Conservation (phyloP, 169 alveolate species). For the Cryptosporidium ryanae region DNA sequence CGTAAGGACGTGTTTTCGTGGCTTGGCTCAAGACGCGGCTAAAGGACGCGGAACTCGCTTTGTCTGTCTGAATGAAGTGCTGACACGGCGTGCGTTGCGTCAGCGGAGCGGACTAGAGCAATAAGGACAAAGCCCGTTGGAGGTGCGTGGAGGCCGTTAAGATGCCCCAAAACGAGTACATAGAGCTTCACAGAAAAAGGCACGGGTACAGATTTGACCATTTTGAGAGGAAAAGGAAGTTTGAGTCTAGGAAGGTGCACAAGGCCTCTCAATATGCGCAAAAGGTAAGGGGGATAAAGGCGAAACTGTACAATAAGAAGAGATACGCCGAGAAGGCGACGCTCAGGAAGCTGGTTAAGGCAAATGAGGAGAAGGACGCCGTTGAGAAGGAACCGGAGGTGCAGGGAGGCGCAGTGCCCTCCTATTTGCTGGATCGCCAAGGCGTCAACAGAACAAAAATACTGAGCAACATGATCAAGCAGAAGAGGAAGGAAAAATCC, state of each 20-base stretch:
- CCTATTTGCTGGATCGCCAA: conserved; percentile 98
- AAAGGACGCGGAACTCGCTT: too few species aligned
- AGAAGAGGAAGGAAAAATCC: conserved; percentile 98
- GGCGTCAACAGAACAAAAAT: conserved; percentile 93
- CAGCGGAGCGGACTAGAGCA: too few species aligned
- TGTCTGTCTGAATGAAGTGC: too few species aligned
- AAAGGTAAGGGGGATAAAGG: conserved; percentile 95
- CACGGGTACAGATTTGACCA: conserved; percentile 95
- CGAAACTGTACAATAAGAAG: conserved; percentile 95
- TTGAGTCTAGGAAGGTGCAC: conserved; percentile 94
- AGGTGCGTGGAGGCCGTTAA: background rate
- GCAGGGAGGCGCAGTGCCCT: conserved; percentile 98
- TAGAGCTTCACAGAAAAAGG: conserved; percentile 95
- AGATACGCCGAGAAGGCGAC: conserved; percentile 98
- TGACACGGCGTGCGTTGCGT: too few species aligned
- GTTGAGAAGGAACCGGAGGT: conserved; percentile 85
- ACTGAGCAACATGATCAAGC: conserved; percentile 97
- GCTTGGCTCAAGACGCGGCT: too few species aligned
- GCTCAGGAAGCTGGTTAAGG: conserved; percentile 92
- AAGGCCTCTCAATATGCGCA: conserved; percentile 93
- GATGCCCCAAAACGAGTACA: conserved; percentile 98
- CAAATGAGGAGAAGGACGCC: conserved; percentile 94
- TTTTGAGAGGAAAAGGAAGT: conserved; percentile 91
- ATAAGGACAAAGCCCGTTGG: too few species aligned
- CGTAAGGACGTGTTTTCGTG: too few species aligned